These are phyloP conservation scores for Achaetomium macrosporum DNA, from an alignment of 2,329 filamentous ascomycete species.

Conservation along the genomic window DNA sequence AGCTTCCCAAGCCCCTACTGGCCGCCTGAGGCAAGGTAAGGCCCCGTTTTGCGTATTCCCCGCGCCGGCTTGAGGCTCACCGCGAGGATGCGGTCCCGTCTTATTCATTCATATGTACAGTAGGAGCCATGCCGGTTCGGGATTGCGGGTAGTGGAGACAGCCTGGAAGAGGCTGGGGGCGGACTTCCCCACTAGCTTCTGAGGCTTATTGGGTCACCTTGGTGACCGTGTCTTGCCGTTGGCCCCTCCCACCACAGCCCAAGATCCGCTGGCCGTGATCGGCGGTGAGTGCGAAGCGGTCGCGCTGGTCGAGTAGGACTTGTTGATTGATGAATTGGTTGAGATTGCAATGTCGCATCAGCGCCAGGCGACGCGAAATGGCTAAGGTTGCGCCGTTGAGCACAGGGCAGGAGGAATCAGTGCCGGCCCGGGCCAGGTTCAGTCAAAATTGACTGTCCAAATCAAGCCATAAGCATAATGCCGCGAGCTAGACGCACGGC, in stretches of 20 bases:
- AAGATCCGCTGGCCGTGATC: not conserved
- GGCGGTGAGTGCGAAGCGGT: not conserved
- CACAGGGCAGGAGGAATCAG: not conserved
- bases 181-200: conserved; percentile 6
- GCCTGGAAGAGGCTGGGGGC: conserved; percentile 3
- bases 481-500: no score
- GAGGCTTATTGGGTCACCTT: not conserved
- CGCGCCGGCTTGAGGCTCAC: conserved; percentile 3
- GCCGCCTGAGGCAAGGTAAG: no score
- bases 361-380: not conserved
- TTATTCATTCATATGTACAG: no score
- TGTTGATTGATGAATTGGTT: not conserved
- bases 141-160: conserved; percentile 2
- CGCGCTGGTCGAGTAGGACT: not conserved
- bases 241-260: not conserved
- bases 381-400: not conserved
- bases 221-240: not conserved
- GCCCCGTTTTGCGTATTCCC: not conserved
- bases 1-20: no score
- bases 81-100: conserved; percentile 9
- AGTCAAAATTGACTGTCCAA: not conserved
- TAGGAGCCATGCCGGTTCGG: conserved; percentile 4
- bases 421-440: not conserved
- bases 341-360: conserved; percentile 14
- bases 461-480: not conserved